phyloP scores from a whole-genome alignment of 2,329 filamentous ascomycete genomes.

The Pseudogymnoascus sp. region DNA sequence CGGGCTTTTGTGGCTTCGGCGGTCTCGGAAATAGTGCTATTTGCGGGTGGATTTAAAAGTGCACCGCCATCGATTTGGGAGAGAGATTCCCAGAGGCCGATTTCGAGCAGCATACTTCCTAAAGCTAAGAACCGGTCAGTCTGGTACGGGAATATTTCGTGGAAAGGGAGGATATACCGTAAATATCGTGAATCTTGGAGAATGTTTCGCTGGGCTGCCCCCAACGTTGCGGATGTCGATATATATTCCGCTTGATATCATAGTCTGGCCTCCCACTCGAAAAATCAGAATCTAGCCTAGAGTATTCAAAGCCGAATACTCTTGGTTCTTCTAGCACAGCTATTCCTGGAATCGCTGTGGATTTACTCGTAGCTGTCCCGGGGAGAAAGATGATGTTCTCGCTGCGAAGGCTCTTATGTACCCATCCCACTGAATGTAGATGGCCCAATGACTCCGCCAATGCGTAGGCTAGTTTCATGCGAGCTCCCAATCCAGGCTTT shows the following conservation, averaged over 20 bases:
- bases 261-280: background rate
- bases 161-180: conserved; percentile 29
- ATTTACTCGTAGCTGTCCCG: background rate
- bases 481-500: background rate
- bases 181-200: conserved; percentile 48
- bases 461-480: background rate
- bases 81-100: conserved; percentile 38
- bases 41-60: conserved; percentile 22
- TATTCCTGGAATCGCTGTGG: background rate
- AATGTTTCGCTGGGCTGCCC: conserved; percentile 35
- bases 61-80: background rate
- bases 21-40: conserved; percentile 18
- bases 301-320: conserved; percentile 13
- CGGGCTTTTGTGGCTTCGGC: conserved; percentile 12
- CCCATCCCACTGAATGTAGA: conserved; percentile 2
- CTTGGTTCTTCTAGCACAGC: conserved; percentile 7
- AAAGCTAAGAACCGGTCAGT: conserved; percentile 22
- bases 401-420: conserved; percentile 13
- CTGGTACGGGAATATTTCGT: background rate
- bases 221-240: conserved; percentile 42
- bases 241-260: conserved; percentile 34
- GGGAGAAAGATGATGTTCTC: conserved; percentile 14
- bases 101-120: conserved; percentile 45
- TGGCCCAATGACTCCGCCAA: background rate
- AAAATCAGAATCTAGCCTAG: conserved; percentile 10